phyloP scores from a whole-genome alignment of 768 basidiomycete species.

The Trametes maxima region DNA sequence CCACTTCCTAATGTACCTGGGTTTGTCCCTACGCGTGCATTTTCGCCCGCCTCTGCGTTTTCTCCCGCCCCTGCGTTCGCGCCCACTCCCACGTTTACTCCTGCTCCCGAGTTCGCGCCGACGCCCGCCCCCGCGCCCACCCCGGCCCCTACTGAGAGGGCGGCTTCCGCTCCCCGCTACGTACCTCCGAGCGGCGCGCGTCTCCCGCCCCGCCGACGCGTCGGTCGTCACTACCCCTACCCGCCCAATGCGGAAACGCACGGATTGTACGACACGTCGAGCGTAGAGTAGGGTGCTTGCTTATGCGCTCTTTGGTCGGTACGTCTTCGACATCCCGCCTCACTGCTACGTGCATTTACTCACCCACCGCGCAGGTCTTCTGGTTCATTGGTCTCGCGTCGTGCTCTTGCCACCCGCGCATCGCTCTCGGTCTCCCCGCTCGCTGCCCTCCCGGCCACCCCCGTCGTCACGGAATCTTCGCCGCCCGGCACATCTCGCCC shows the following conservation, averaged over 20 bases:
- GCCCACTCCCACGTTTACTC: too few species aligned
- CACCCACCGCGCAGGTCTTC: too few species aligned
- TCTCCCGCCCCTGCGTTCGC: too few species aligned
- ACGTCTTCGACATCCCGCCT: too few species aligned
- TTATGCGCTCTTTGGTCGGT: too few species aligned
- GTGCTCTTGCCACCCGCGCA: background rate
- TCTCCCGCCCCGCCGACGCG: slow-evolving; percentile 5
- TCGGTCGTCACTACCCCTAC: background rate
- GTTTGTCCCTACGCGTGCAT: too few species aligned
- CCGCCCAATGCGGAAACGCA: background rate
- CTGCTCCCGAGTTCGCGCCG: background rate
- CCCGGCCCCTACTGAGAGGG: background rate
- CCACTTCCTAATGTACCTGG: too few species aligned
- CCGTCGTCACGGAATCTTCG: background rate
- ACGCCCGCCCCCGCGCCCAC: background rate
- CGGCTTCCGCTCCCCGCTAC: background rate
- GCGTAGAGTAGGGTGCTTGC: too few species aligned
- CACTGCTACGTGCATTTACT: too few species aligned
- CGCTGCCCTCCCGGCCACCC: background rate
- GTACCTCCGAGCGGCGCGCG: slow-evolving; percentile 16
- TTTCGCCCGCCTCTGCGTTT: too few species aligned
- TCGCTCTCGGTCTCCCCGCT: background rate
- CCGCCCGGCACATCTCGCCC: background rate
- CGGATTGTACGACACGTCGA: too few species aligned
- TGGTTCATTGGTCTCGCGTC: background rate